These are phyloP conservation scores for Penicillium decumbens DNA, from an alignment of 2,329 filamentous ascomycete genomes.

Conservation along the genomic window DNA sequence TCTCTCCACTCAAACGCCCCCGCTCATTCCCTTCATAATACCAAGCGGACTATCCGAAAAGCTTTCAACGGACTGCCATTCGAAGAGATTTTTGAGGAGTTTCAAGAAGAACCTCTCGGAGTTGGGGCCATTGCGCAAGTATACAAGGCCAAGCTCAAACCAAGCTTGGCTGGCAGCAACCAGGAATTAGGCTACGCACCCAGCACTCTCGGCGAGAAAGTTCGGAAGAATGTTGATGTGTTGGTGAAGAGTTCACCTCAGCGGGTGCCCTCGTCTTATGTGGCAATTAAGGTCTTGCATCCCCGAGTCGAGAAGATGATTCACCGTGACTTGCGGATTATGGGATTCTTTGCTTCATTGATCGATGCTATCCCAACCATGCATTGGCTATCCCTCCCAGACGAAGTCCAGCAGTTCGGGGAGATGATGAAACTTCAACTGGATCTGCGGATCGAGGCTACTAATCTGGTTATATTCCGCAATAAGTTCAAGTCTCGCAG, in stretches of 20 bases:
- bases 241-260: slow-evolving; percentile 82
- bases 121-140: slow-evolving; percentile 97
- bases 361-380: slow-evolving; percentile 89
- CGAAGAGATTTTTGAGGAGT: slow-evolving; percentile 93
- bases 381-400: slow-evolving; percentile 93
- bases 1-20: slow-evolving; percentile 91
- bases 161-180: slow-evolving; percentile 64
- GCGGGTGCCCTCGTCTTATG: slow-evolving; percentile 81
- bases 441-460: slow-evolving; percentile 88
- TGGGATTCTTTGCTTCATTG: slow-evolving; percentile 80
- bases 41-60: slow-evolving; percentile 70
- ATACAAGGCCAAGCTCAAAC: slow-evolving; percentile 88
- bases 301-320: slow-evolving; percentile 86
- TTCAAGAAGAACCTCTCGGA: slow-evolving; percentile 80
- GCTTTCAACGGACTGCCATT: slow-evolving; percentile 79
- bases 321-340: slow-evolving; percentile 85
- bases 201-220: slow-evolving; percentile 60
- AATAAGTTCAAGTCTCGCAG: slow-evolving; percentile 83
- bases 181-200: slow-evolving; percentile 51
- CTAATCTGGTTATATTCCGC: slow-evolving; percentile 81
- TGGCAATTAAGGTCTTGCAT: slow-evolving; percentile 93
- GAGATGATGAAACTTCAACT: slow-evolving; percentile 99
- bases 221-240: slow-evolving; percentile 76
- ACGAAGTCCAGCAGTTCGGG: slow-evolving; percentile 89
- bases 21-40: slow-evolving; percentile 76